Base-by-base conservation (phyloP, 257 asterid genomes). In the Solanum tarapatanum region DNA sequence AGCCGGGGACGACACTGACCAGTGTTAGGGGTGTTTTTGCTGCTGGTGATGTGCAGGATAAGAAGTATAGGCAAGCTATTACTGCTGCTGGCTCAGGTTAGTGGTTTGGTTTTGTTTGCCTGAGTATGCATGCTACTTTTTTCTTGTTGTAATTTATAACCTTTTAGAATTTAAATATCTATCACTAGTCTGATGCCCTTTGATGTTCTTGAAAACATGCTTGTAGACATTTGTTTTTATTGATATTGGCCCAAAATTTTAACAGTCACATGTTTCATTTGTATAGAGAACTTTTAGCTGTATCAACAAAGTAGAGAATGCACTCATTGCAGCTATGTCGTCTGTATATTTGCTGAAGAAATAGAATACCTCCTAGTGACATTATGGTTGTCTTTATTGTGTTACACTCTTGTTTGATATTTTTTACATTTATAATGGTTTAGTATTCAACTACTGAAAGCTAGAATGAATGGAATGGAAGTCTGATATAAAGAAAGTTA, bases 41-140 rank as follows among this genome's bases (percentile, higher is more conserved):
- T 19, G 98, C 98, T 36, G 99, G 99, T 74, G 99, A 97, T 91
- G 99, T 97, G 89, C 99, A 97, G 92, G 99, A 97, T 88, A 96
- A 97, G 93, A 96, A 96, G 89, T 97, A 96, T 89, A 93, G 99
- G 90, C 99, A 96, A 92, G 99, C 99, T 48, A 73, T 97, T 88
- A 95, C 99, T 62, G 99, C 99, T 41, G 98, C 99, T 88, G 99
- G 99, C 74, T 87, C 98, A 28, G 99, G 99, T 97, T 64, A 93
- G 95, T 91, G 9, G 28, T 28, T 28, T 24, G 19, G 69, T 26
- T 45, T 80, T 80, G 84, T 35, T 41, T 43, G 14, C n/a, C 24
- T 8, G 16, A 43, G 84, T 79, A 79, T 79, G 10, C 13, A n/a
- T 43, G 62, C 24, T 79, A 26, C 64, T 16, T 48, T 28, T 2